phyloP scores from a whole-genome alignment of 257 asterid genomes.

The Salvia miltiorrhiza region DNA sequence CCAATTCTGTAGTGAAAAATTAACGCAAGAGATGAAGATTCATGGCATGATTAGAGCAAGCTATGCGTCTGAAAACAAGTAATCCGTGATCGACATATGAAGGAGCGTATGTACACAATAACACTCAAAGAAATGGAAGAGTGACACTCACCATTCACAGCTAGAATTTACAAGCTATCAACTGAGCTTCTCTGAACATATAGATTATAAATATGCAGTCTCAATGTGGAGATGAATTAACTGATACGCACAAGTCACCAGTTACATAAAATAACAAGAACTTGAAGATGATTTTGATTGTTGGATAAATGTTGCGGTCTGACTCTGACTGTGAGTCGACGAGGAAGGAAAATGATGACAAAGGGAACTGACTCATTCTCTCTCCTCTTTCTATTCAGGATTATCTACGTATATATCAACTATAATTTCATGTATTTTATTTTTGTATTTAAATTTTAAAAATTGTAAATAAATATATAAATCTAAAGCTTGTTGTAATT shows the following conservation, averaged over 20 bases:
- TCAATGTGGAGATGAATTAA: background rate
- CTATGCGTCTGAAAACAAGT: background rate
- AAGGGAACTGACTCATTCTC: background rate
- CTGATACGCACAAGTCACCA: background rate
- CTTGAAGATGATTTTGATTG: background rate
- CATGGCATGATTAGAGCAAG: background rate
- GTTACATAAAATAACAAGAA: background rate
- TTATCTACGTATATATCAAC: no score
- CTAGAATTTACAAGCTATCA: background rate
- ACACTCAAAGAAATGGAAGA: background rate
- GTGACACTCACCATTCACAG: constrained; percentile 3
- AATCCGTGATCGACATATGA: background rate
- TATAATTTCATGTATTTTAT: no score
- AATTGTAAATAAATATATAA: no score
- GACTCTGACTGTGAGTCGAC: background rate
- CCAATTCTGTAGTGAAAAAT: background rate
- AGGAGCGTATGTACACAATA: background rate
- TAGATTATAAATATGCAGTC: background rate
- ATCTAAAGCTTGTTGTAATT: no score
- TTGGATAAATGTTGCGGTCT: background rate
- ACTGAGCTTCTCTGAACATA: background rate
- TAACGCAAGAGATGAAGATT: background rate
- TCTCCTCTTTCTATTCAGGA: background rate
- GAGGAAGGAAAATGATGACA: background rate
- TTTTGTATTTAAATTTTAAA: no score